phyloP scores from a whole-genome alignment of 2,329 filamentous ascomycete species.

The Phialophora expanda region DNA sequence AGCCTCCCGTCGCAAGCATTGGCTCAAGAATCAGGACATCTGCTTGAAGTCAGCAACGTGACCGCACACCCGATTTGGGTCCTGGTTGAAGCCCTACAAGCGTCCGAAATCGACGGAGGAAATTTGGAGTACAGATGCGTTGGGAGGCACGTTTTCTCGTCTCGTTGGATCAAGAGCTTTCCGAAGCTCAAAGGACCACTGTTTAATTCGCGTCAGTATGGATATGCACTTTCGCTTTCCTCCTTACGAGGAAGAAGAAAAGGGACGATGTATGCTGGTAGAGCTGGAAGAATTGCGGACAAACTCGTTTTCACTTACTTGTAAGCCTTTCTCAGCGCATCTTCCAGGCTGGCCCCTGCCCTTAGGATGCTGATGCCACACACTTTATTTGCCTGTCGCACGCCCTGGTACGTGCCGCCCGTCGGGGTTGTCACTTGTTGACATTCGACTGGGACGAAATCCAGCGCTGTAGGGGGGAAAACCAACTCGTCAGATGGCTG shows the following conservation, averaged over 20 bases:
- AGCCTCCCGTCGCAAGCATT: slow-evolving; percentile 26
- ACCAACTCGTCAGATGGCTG: slow-evolving; percentile 3
- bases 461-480: slow-evolving; percentile 32
- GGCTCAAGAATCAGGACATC: slow-evolving; percentile 21
- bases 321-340: slow-evolving; percentile 41
- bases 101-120: slow-evolving; percentile 37
- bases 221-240: no score
- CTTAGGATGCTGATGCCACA: slow-evolving; percentile 46
- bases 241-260: no score
- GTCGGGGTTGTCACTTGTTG: slow-evolving; percentile 31
- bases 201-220: slow-evolving; percentile 1
- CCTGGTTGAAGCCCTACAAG: slow-evolving; percentile 30
- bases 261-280: no score
- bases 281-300: no score
- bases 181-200: slow-evolving; percentile 43
- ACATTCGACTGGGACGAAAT: slow-evolving; percentile 32
- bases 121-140: slow-evolving; percentile 44
- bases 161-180: slow-evolving; percentile 45
- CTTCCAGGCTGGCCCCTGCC: slow-evolving; percentile 45
- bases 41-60: slow-evolving; percentile 9
- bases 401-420: slow-evolving; percentile 28
- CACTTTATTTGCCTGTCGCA: slow-evolving; percentile 33
- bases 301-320: slow-evolving; percentile 32
- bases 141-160: slow-evolving; percentile 43
- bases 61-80: neutral